Conservation (phyloP, 495 filamentous ascomycete genomes). For the Penicillium canariense region DNA sequence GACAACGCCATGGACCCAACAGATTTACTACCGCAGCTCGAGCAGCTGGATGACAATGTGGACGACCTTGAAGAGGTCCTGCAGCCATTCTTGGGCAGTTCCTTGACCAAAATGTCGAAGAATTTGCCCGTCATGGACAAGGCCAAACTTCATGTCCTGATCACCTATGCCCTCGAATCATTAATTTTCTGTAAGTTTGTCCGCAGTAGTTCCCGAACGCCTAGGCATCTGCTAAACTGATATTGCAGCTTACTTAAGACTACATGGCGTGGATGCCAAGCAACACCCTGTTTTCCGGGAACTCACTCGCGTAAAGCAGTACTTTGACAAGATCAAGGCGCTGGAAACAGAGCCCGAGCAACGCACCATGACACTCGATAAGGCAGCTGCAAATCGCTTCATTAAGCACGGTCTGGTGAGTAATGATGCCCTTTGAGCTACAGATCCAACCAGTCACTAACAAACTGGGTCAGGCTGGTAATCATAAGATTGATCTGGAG, state of each 20-base stretch:
- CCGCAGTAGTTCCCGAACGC: background rate
- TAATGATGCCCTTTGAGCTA: background rate
- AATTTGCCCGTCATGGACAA: slow-evolving; percentile 90
- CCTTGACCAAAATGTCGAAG: slow-evolving; percentile 63
- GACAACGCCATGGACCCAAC: slow-evolving; percentile 38
- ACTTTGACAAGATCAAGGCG: slow-evolving; percentile 87
- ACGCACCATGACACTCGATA: slow-evolving; percentile 67
- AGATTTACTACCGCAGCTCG: slow-evolving; percentile 54
- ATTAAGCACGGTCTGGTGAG: slow-evolving; percentile 74
- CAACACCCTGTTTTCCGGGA: slow-evolving; percentile 83
- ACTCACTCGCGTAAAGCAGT: slow-evolving; percentile 79
- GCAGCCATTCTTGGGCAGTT: slow-evolving; percentile 59
- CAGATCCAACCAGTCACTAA: slow-evolving; percentile 2
- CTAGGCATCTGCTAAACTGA: slow-evolving; percentile 15
- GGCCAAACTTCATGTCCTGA: slow-evolving; percentile 82
- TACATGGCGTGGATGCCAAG: slow-evolving; percentile 76
- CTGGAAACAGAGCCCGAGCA: slow-evolving; percentile 53
- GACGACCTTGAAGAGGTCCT: slow-evolving; percentile 75
- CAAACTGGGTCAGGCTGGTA: slow-evolving; percentile 51
- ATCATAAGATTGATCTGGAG: slow-evolving; percentile 58
- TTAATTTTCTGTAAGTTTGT: slow-evolving; percentile 73
- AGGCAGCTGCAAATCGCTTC: slow-evolving; percentile 74
- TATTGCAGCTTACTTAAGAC: slow-evolving; percentile 65
- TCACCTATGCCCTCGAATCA: slow-evolving; percentile 88
- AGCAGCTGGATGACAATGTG: slow-evolving; percentile 70